These are phyloP conservation scores for Boletales sp. DNA, from an alignment of 768 basidiomycete species.

Conservation along the genomic window DNA sequence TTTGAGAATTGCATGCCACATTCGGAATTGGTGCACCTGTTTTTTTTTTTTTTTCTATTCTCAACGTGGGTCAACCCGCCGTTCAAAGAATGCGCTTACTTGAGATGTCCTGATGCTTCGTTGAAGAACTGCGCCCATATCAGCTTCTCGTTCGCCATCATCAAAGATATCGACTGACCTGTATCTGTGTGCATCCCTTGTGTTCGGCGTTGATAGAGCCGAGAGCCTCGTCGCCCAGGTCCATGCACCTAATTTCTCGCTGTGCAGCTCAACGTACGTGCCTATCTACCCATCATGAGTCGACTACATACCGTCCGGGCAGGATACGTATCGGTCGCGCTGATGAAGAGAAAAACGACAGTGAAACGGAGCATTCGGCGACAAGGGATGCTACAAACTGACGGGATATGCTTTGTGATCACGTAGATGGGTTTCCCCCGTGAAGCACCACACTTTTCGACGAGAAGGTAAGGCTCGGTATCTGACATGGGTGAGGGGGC, in stretches of 20 bases:
- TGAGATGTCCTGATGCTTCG: slow-evolving; percentile 33
- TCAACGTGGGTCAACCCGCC: slow-evolving; percentile 8
- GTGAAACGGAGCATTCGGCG: slow-evolving; percentile 13
- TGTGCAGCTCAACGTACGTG: slow-evolving; percentile 16
- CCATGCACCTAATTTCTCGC: slow-evolving; percentile 45
- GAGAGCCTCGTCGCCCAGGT: slow-evolving; percentile 37
- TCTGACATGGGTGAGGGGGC: slow-evolving; percentile 20
- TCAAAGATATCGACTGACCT: slow-evolving; percentile 24
- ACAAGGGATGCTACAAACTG: slow-evolving; percentile 21
- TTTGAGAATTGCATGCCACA: slow-evolving; percentile 41
- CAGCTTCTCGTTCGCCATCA: neutral
- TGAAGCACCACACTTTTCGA: slow-evolving; percentile 40
- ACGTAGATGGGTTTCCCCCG: slow-evolving; percentile 42
- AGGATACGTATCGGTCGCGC: slow-evolving; percentile 31
- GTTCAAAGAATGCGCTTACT: slow-evolving; percentile 26
- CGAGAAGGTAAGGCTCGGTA: slow-evolving; percentile 35
- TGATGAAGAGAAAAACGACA: slow-evolving; percentile 9
- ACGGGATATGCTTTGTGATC: slow-evolving; percentile 41
- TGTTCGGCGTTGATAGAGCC: slow-evolving; percentile 40
- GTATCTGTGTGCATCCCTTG: slow-evolving; percentile 40
- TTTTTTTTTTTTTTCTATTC: slow-evolving; percentile 10
- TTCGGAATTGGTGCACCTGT: slow-evolving; percentile 34
- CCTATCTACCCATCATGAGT: neutral
- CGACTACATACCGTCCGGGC: slow-evolving; percentile 29
- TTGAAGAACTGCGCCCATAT: slow-evolving; percentile 35